Conservation (phyloP, 2,329 filamentous ascomycete genomes). For the Polytolypa hystricis region DNA sequence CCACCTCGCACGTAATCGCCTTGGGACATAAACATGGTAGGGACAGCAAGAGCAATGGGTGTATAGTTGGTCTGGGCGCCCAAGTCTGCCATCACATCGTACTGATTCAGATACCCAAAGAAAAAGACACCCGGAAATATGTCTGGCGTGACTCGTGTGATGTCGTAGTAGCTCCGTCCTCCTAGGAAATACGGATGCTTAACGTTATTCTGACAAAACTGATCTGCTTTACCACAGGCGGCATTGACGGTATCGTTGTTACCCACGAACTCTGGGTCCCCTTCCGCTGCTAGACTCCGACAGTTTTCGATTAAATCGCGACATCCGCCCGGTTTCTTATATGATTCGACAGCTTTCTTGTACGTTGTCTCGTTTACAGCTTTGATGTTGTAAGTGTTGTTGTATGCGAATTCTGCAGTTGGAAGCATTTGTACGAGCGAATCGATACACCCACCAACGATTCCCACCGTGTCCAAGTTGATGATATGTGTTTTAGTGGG, state of each 20-base stretch:
- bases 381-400: constrained; percentile 49
- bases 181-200: constrained; percentile 34
- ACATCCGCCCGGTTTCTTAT: constrained; percentile 39
- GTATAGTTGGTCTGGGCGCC: constrained; percentile 53
- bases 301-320: constrained; percentile 43
- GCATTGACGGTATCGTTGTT: constrained; percentile 35
- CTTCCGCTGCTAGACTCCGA: constrained; percentile 33
- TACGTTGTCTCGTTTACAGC: constrained; percentile 30
- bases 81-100: constrained; percentile 46
- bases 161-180: constrained; percentile 46
- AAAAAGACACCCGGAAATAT: constrained; percentile 42
- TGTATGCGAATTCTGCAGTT: constrained; percentile 31
- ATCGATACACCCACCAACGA: constrained; percentile 57
- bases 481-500: constrained; percentile 28
- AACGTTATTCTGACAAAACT: constrained; percentile 30
- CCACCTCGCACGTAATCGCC: constrained; percentile 44
- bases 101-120: constrained; percentile 52
- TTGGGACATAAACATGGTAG: constrained; percentile 37
- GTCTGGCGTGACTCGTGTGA: constrained; percentile 40
- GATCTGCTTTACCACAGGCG: constrained; percentile 34
- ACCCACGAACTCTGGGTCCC: constrained; percentile 40
- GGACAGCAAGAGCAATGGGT: constrained; percentile 36
- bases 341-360: constrained; percentile 16
- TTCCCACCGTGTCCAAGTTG: constrained; percentile 34
- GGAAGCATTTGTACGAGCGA: constrained; percentile 43